Evolutionary conservation across 176 grass and related monocot genomes (phyloP), one percentile per base, ranked within the genome.

Genomic region (Panicum miliaceum): DNA sequence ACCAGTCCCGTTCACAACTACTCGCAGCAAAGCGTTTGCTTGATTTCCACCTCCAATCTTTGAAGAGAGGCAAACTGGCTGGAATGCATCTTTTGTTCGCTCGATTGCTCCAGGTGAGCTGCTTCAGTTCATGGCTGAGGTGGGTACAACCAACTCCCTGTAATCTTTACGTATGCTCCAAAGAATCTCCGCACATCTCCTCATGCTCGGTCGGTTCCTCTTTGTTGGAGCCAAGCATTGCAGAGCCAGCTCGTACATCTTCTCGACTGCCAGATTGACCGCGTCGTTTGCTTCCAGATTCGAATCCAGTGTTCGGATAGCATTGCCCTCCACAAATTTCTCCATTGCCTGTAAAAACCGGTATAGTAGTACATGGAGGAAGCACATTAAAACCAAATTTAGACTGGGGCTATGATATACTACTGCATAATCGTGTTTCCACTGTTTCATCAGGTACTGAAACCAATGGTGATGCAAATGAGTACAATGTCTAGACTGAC

Each of bases 111-210:
- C 80, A 69, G 23, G 75, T 27, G 68, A 87, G n/a, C 75, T 63
- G 40, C 46, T 40, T 90, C 81, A 76, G 62, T 57, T 87, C 75
- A 64, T 52, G 26, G 80, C 48, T 41, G 50, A 46, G 26, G 85
- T 80, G 67, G 75, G 80, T 83, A 69, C 35, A 52, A 81, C 54
- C 36, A 91, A 69, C 50, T 97, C 84, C 45, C 86, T 91, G 76
- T 84, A 97, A 73, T 93, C 86, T 84, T 91, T 97, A 19, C 94
- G 84, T 91, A 97, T 93, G 20, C 53, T 90, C 94, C 94, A 97
- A 23, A 97, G 68, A 12, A 93, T 89, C 88, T 97, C 87, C 14
- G 89, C 89, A 8, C 91, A 91, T 37, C 89, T 83, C 84, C 80
- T 91, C 94, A 97, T 97, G 48, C 84, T 83, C 10, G 94, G 94